Evolutionary conservation across 352 stramenopile genomes (phyloP).

Genomic region (Globisporangium cylindrosporum): DNA sequence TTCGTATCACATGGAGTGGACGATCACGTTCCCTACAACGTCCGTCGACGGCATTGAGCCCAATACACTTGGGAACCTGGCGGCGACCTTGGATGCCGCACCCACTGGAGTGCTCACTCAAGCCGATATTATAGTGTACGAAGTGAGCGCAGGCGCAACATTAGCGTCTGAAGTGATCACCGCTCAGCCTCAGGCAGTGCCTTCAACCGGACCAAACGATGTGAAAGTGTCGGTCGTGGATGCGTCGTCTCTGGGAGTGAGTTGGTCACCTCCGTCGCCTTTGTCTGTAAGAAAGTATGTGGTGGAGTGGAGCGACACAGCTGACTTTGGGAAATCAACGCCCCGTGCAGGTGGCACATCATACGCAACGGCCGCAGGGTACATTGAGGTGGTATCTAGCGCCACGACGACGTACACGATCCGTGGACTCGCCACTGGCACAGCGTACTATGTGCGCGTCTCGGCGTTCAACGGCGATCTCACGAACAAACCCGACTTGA

Average conservation of each 20-base stretch:
- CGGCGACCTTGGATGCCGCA: slow-evolving; percentile 24
- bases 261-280: slow-evolving; percentile 42
- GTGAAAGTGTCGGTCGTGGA: slow-evolving; percentile 65
- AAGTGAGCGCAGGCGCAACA: slow-evolving; percentile 23
- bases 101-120: slow-evolving; percentile 18
- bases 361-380: slow-evolving; percentile 47
- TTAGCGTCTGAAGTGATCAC: slow-evolving; percentile 24
- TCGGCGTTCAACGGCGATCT: slow-evolving; percentile 84
- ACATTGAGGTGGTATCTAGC: slow-evolving; percentile 45
- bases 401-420: slow-evolving; percentile 71
- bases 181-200: slow-evolving; percentile 37
- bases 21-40: slow-evolving; percentile 65
- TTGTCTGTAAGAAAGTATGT: slow-evolving; percentile 62
- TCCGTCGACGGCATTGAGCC: slow-evolving; percentile 50
- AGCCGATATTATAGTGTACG: slow-evolving; percentile 27
- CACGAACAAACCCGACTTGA: slow-evolving; percentile 11
- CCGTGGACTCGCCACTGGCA: slow-evolving; percentile 63
- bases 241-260: slow-evolving; percentile 56
- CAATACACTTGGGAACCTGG: slow-evolving; percentile 43
- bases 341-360: slow-evolving; percentile 27
- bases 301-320: slow-evolving; percentile 29
- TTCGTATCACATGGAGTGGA: slow-evolving; percentile 62
- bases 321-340: slow-evolving; percentile 20
- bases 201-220: slow-evolving; percentile 45
- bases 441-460: slow-evolving; percentile 88